Conservation (phyloP, 2,329 filamentous ascomycete genomes). For the Aspergillus texensis region DNA sequence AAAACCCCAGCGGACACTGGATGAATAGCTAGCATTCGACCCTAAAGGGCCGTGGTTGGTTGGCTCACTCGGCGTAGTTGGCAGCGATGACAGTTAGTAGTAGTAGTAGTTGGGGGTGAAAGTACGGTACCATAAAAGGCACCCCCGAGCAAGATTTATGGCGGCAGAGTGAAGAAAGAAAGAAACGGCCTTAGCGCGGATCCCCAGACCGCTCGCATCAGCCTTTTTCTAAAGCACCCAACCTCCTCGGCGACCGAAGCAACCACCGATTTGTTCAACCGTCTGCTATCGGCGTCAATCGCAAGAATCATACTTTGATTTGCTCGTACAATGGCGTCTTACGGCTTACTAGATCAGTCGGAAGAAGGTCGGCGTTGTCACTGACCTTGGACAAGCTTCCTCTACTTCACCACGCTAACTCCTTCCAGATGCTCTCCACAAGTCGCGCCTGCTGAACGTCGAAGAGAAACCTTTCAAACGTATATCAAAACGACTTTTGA, state of each 20-base stretch:
- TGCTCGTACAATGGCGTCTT: constrained; percentile 54
- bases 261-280: constrained; percentile 4
- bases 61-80: not conserved
- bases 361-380: constrained; percentile 51
- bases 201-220: constrained; percentile 23
- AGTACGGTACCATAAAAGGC: not conserved
- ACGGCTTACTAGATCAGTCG: constrained; percentile 70
- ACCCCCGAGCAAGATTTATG: constrained; percentile 4
- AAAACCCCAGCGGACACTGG: not conserved
- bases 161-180: not conserved
- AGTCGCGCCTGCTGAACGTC: constrained; percentile 80
- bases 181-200: constrained; percentile 15
- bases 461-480: constrained; percentile 93
- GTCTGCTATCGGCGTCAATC: constrained; percentile 1
- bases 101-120: not conserved
- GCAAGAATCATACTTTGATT: not conserved
- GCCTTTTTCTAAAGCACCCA: constrained; percentile 16
- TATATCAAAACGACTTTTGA: constrained; percentile 77
- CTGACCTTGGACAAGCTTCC: constrained; percentile 3
- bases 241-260: constrained; percentile 21
- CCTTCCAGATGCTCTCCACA: constrained; percentile 74
- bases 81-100: not conserved
- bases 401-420: constrained; percentile 22
- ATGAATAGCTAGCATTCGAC: not conserved
- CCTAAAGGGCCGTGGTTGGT: not conserved